Base-by-base conservation (phyloP, 192 early-diverging fungal genomes). In the Backusella tarrabulga region DNA sequence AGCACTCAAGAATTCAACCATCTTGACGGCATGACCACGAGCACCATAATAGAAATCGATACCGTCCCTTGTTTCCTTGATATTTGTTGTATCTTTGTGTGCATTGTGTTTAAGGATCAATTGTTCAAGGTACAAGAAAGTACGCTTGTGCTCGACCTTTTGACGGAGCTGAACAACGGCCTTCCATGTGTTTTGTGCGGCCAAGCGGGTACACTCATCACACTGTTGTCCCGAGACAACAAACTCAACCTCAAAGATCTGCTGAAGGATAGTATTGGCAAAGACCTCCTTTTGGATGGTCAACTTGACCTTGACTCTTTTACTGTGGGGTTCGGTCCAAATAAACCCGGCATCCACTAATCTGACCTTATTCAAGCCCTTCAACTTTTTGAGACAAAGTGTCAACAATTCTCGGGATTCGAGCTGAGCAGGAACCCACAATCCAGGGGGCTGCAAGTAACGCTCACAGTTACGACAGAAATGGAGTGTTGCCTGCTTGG, bases 261-360 rank as follows among this genome's bases (percentile, higher is more conserved):
- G 97, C 82, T 99, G 97, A 76, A 99, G 81, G 75, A 99, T 97
- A 0, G 97, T 97, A 21, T 92, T 91, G 3, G 95, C 90, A 84
- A 98, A 97, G 12, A 97, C 94, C 84, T 99, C 98, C 83, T 99
- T 99, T 83, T 99, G 98, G 75, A 99, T 98, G 11, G 97, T 97
- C 82, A 99, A 86, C 87, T 98, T 98, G 77, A 98, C 94, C 85
- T 98, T 98, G 87, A 99, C 87, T 79, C 98, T 87, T 73, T 92
- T 88, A 67, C 94, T 96, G 74, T 90, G 89, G 34, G 89, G 89
- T 67, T 99, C 98, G 4, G 98, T 99, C 97, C 96, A 99, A 73
- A 98, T 94, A 77, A 99, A 99, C 34, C 95, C 96, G 2, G 98
- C 98, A 76, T 99, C 97, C 36, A 99, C 91, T 71, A 99, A 86